Conservation (phyloP, 306 rosid genomes). For the Castanopsis chinensis region DNA sequence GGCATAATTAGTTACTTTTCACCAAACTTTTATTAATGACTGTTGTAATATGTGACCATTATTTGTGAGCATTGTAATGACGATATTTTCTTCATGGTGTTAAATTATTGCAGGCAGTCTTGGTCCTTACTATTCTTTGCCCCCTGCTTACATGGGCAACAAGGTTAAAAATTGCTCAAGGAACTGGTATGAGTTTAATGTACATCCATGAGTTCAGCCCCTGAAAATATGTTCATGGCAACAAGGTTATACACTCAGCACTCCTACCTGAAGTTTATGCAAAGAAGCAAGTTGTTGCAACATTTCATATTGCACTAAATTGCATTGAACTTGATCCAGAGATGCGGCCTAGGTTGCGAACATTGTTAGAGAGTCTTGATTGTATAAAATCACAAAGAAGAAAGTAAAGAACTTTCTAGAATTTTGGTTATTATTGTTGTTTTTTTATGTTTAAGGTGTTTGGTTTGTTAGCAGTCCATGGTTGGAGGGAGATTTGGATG, state of each 20-base stretch:
- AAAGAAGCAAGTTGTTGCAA: conserved; percentile 59
- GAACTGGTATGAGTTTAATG: conserved; percentile 61
- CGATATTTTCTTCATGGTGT: not conserved
- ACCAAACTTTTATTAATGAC: not conserved
- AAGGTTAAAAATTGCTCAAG: conserved; percentile 72
- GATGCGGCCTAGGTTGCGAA: conserved; percentile 66
- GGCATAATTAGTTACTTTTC: not conserved
- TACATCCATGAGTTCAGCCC: conserved; percentile 67
- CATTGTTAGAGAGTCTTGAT: conserved; percentile 62
- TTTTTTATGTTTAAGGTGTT: conserved; percentile 1
- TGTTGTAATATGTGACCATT: not conserved
- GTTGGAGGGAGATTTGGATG: conserved; percentile 1
- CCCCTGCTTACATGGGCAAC: conserved; percentile 58
- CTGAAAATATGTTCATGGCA: conserved; percentile 68
- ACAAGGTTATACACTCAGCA: conserved; percentile 60
- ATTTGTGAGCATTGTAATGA: not conserved
- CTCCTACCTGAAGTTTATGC: conserved; percentile 56
- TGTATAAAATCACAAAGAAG: conserved; percentile 37
- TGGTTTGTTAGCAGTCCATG: conserved; percentile 7
- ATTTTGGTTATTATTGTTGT: conserved; percentile 20
- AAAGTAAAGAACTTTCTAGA: conserved; percentile 4
- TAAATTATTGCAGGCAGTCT: conserved; percentile 42
- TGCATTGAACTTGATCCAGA: conserved; percentile 71
- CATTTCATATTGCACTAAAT: conserved; percentile 62
- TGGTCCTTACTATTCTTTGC: conserved; percentile 33